Base-by-base conservation (phyloP, 2,329 filamentous ascomycete genomes). In the Fusarium chlamydosporum region DNA sequence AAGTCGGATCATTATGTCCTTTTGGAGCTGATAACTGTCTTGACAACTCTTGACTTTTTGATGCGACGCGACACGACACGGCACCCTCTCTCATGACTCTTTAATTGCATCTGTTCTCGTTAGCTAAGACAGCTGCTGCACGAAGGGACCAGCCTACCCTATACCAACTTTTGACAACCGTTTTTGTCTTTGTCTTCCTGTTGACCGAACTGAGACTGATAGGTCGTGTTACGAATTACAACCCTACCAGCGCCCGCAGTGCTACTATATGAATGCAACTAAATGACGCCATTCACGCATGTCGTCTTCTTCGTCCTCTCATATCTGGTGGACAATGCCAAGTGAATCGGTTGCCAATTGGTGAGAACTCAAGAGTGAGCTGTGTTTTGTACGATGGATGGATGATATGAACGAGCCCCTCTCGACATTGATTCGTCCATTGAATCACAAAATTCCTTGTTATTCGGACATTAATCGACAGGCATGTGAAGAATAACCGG, bases 101-200 rank as follows among this genome's bases (percentile, higher is more conserved):
- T 69, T 69, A 69, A 70, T 67, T 69, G 67, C 67, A 69, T 69
- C 42, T 60, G 65, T 67, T 51, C 47, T 38, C 40, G 62, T 66
- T 67, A 67, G 61, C 35, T 64, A 61, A 20, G 45, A 54, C 15
- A 34, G 10, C 46, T 54, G 34, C 51, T 45, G 31, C 38, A 61
- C 31, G 9, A 55, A 51, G 45, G 65, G 60, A 61, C 45, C 45
- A 43, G 50, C 65, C 31, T 68, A 68, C 65, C 65, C 65, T 68
- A 56, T 54, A 47, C 34, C 50, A 37, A 20, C 15, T n/a, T 23
- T n/a, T 41, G 16, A 7, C 2, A 38, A 26, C 33, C 42, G 23
- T 23, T 23, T 23, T 23, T 23, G 23, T 4, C 23, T 23, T 23
- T 23, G 23, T 42, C 23, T 20, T 27, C 13, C 50, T 56, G 60